A percentile compares a stretch with the other conserved stretches of the same genome.
Evolutionary conservation across 1,284 basidiomycete species (phyloP).

Genomic region (Puccinia triticina): DNA sequence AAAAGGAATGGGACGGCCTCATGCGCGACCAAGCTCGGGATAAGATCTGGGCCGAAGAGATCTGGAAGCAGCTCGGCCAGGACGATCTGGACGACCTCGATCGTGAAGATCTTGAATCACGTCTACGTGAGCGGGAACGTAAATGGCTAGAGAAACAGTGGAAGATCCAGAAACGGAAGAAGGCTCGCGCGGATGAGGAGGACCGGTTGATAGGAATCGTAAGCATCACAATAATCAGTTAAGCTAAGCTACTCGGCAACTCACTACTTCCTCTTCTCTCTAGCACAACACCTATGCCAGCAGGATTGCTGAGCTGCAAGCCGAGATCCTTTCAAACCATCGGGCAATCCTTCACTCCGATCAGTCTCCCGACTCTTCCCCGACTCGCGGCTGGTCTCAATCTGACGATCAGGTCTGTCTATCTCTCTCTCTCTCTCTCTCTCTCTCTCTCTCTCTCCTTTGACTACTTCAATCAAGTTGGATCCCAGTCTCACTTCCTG

Average conservation of each 20-base stretch:
- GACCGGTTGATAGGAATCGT: conserved; percentile 43
- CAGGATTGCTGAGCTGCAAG: conserved; percentile 42
- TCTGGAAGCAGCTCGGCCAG: conserved; percentile 22
- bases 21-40: conserved; percentile 30
- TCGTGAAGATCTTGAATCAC: conserved; percentile 8
- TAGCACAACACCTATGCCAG: conserved; percentile 49
- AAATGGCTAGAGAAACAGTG: conserved; percentile 32
- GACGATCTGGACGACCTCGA: not conserved
- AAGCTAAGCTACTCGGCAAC: too few relatives aligned
- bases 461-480: not conserved
- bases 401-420: conserved; percentile 12
- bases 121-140: conserved; percentile 20
- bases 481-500: not conserved
- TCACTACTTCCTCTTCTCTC: not conserved
- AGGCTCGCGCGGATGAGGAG: conserved; percentile 45
- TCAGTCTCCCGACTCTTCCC: conserved; percentile 1
- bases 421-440: not conserved
- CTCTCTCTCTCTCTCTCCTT: not conserved
- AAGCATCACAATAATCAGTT: not conserved
- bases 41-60: conserved; percentile 32
- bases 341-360: not conserved
- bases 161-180: conserved; percentile 34
- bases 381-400: not conserved
- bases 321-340: conserved; percentile 27
- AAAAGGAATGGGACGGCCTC: conserved; percentile 30